Evolutionary conservation across 116 monocot genomes (phyloP).

Genomic region (Phalaenopsis hybrid): DNA sequence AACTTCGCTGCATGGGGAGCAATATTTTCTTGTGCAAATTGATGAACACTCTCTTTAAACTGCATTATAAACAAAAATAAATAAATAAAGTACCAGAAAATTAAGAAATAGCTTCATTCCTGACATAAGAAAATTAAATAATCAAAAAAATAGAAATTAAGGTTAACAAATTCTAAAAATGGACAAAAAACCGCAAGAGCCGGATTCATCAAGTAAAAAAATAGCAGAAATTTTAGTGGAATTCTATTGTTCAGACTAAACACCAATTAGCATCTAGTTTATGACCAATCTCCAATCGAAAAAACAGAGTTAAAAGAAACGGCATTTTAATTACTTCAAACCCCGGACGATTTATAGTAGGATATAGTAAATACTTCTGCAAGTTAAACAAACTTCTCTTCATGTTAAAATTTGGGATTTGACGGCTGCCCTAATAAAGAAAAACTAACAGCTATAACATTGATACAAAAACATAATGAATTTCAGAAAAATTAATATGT

Average conservation of each 20-base stretch:
- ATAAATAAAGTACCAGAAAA: background rate
- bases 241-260: background rate
- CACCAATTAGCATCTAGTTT: background rate
- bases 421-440: background rate
- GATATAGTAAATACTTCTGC: background rate
- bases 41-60: conserved; percentile 88
- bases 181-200: no score
- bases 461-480: no score
- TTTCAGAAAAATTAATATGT: no score
- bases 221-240: background rate
- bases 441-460: no score
- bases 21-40: conserved; percentile 82
- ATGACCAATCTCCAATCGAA: background rate
- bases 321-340: background rate
- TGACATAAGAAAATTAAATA: no score
- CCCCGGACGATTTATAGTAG: background rate
- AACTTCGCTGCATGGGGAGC: conserved; percentile 83
- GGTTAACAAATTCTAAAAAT: no score
- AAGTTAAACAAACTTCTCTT: background rate
- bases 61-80: conserved; percentile 16
- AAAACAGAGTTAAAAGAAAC: background rate
- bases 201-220: background rate
- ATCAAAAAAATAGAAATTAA: no score
- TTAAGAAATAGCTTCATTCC: background rate
- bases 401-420: background rate